Evolutionary conservation across 2,329 filamentous ascomycete genomes (phyloP).

Genomic region (Aaosphaeria arxii): DNA sequence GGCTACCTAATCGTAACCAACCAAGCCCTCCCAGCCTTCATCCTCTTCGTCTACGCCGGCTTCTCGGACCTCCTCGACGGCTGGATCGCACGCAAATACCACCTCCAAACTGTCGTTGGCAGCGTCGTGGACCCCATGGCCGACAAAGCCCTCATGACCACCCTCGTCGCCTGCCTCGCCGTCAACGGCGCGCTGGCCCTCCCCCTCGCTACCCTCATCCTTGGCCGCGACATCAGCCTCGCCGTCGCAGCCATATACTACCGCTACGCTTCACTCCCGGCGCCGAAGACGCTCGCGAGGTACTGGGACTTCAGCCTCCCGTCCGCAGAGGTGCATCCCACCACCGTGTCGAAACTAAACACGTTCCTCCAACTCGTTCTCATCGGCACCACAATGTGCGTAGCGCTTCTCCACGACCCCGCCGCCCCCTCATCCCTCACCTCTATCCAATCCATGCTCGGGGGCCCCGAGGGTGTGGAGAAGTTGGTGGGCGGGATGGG

Average conservation of each 20-base stretch:
- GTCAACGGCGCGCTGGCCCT: conserved; percentile 78
- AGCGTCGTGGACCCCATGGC: conserved; percentile 70
- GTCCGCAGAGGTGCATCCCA: conserved; percentile 79
- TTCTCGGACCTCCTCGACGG: conserved; percentile 91
- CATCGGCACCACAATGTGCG: conserved; percentile 78
- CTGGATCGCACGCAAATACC: conserved; percentile 85
- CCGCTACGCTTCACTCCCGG: conserved; percentile 88
- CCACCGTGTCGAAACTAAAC: conserved; percentile 83
- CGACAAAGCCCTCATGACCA: conserved; percentile 64
- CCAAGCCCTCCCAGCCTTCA: conserved; percentile 73
- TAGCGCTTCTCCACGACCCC: conserved; percentile 66
- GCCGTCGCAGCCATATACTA: conserved; percentile 89
- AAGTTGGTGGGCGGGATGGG: conserved; percentile 47
- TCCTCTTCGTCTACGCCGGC: conserved; percentile 88
- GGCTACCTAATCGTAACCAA: conserved; percentile 88
- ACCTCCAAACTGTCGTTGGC: conserved; percentile 88
- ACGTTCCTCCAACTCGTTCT: conserved; percentile 87
- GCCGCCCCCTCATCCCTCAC: conserved; percentile 45
- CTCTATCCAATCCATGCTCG: conserved; percentile 22
- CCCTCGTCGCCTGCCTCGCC: conserved; percentile 81
- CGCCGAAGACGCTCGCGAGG: conserved; percentile 84
- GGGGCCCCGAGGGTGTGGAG: conserved; percentile 34
- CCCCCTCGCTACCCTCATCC: conserved; percentile 85
- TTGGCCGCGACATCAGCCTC: conserved; percentile 82
- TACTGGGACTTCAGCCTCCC: conserved; percentile 98